Conservation (phyloP, 164 flowering plant species). For the Houttuynia cordata region DNA sequence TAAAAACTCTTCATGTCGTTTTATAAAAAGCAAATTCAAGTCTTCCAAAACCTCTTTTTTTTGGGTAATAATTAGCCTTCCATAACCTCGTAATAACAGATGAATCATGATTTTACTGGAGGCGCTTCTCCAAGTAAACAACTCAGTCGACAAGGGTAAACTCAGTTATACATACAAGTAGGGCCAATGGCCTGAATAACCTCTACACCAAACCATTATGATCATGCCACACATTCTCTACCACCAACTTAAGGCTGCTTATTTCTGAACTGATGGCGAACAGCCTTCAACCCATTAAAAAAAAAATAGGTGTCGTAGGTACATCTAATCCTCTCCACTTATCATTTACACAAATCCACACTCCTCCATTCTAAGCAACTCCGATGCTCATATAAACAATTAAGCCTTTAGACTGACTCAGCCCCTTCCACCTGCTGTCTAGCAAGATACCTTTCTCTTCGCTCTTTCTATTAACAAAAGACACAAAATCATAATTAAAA, state of each 20-base stretch:
- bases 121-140: neutral
- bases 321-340: neutral
- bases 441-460: constrained; percentile 88
- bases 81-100: no score
- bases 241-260: neutral
- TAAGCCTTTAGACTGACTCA: constrained; percentile 39
- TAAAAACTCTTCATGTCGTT: no score
- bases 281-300: neutral
- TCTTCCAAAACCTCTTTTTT: no score
- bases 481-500: neutral
- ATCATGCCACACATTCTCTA: neutral
- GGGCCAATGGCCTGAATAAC: neutral
- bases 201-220: neutral
- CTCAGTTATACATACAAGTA: neutral
- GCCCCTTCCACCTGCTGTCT: constrained; percentile 73
- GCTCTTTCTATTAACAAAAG: constrained; percentile 44
- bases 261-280: neutral
- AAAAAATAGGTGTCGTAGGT: neutral
- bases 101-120: no score
- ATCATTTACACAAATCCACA: neutral
- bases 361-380: no score
- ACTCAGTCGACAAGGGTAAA: neutral
- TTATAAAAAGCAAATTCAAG: no score
- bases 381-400: no score
- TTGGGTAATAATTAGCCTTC: no score